phyloP scores from a whole-genome alignment of 176 grass and related monocot genomes.

The Urochloa ruziziensis region DNA sequence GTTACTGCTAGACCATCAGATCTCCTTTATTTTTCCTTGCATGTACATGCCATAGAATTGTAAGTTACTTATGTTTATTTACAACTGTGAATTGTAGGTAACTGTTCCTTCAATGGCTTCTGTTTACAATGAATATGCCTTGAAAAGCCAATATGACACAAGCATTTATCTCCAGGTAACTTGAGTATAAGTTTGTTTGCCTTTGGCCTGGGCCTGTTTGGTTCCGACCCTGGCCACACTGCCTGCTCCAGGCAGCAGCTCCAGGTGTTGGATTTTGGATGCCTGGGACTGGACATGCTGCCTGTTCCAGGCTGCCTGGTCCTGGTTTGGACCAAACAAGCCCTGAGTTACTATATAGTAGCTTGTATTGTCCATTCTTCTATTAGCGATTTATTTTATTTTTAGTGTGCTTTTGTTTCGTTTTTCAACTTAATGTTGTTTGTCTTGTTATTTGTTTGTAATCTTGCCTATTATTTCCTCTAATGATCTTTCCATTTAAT shows the following conservation, averaged over 20 bases:
- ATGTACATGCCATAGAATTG: not conserved
- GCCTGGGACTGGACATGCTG: too few relatives aligned
- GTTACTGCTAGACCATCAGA: slow-evolving; percentile 28
- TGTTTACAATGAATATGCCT: slow-evolving; percentile 97
- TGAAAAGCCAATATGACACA: slow-evolving; percentile 99
- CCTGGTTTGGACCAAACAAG: too few relatives aligned
- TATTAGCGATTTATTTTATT: not conserved
- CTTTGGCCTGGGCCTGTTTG: not conserved
- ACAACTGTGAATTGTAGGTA: slow-evolving; percentile 49
- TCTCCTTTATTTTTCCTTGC: not conserved
- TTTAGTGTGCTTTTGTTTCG: not conserved
- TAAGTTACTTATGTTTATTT: slow-evolving; percentile 20
- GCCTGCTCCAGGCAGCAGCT: too few relatives aligned
- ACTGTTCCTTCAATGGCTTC: slow-evolving; percentile 97
- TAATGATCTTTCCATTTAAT: slow-evolving; percentile 18
- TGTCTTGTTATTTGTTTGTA: not conserved
- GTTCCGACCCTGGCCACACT: not conserved
- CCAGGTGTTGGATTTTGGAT: too few relatives aligned
- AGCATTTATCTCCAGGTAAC: slow-evolving; percentile 98
- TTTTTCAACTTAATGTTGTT: slow-evolving; percentile 9
- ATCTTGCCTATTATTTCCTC: not conserved
- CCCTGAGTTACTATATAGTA: not conserved
- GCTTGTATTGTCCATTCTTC: not conserved
- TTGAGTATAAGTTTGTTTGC: not conserved
- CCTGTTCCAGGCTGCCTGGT: not conserved